phyloP scores from a whole-genome alignment of 1,284 basidiomycete species.

The Waitea zeae region DNA sequence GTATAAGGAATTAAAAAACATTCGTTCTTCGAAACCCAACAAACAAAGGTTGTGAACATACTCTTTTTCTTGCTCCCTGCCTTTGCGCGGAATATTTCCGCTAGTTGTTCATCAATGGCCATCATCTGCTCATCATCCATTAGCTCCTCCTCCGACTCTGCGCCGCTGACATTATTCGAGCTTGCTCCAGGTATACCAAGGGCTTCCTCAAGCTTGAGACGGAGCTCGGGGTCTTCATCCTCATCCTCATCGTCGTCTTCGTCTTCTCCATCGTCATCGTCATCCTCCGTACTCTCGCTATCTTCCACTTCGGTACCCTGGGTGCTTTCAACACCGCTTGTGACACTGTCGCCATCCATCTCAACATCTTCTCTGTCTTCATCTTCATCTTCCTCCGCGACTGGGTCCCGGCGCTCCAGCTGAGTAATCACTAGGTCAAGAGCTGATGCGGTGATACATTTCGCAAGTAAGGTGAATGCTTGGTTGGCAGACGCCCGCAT shows the following conservation, averaged over 20 bases:
- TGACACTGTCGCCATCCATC: constrained; percentile 20
- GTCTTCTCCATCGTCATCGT: constrained; percentile 13
- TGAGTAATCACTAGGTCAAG: constrained; percentile 31
- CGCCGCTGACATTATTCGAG: constrained; percentile 53
- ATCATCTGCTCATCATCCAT: constrained; percentile 98
- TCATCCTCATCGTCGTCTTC: constrained; percentile 22
- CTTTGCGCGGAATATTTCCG: constrained; percentile 70
- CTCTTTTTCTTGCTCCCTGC: constrained; percentile 40
- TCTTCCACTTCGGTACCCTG: constrained; percentile 18
- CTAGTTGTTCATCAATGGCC: constrained; percentile 85
- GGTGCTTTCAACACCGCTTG: too few species aligned
- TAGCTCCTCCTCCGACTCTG: constrained; percentile 42
- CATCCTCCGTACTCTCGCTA: constrained; percentile 21
- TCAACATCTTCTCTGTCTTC: constrained; percentile 23
- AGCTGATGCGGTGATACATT: constrained; percentile 40
- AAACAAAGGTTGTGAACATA: constrained; percentile 9
- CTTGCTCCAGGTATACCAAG: too few species aligned
- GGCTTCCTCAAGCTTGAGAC: constrained; percentile 63
- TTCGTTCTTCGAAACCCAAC: background rate
- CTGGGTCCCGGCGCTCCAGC: constrained; percentile 57
- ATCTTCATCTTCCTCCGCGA: constrained; percentile 23
- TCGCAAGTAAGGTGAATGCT: constrained; percentile 64
- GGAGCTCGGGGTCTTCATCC: constrained; percentile 42
- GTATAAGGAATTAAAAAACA: background rate
- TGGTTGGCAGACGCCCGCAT: constrained; percentile 70